These are phyloP conservation scores for Trypanosoma melophagium DNA, from an alignment of 208 protist genomes.

Conservation along the genomic window DNA sequence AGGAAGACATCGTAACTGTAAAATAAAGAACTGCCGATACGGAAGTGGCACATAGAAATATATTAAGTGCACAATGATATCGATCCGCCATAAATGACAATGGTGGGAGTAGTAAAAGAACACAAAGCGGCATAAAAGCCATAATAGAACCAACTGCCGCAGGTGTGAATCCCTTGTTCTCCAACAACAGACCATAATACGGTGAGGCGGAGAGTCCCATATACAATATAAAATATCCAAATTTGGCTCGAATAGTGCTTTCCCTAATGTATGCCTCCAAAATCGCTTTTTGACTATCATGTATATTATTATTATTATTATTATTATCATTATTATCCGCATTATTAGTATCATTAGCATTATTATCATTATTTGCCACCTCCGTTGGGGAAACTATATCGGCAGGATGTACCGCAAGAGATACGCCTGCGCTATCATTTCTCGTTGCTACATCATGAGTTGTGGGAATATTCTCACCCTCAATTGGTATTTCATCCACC, in stretches of 20 bases:
- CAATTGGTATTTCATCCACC: too few species aligned
- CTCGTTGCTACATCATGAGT: too few species aligned
- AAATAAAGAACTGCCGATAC: constrained; percentile 6
- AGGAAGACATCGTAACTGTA: constrained; percentile 1
- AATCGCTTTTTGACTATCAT: neutral
- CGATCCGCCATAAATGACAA: constrained; percentile 27
- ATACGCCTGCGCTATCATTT: too few species aligned
- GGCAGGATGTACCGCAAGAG: too few species aligned
- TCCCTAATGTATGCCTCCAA: constrained; percentile 10
- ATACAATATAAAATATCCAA: constrained; percentile 20
- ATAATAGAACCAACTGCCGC: constrained; percentile 16
- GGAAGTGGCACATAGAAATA: constrained; percentile 8
- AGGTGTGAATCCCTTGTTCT: constrained; percentile 15
- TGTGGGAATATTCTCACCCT: too few species aligned
- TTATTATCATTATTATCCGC: too few species aligned
- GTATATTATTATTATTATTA: too few species aligned
- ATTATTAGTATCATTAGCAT: too few species aligned
- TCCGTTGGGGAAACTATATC: too few species aligned
- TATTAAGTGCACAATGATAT: constrained; percentile 14
- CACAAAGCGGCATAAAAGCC: constrained; percentile 21
- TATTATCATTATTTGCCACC: too few species aligned
- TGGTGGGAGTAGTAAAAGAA: constrained; percentile 23
- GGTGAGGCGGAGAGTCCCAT: constrained; percentile 21
- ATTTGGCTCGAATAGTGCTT: constrained; percentile 2
- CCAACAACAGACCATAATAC: constrained; percentile 30